Evolutionary conservation across 2,329 filamentous ascomycete genomes (phyloP).

Genomic region (Arthroderma sp.): DNA sequence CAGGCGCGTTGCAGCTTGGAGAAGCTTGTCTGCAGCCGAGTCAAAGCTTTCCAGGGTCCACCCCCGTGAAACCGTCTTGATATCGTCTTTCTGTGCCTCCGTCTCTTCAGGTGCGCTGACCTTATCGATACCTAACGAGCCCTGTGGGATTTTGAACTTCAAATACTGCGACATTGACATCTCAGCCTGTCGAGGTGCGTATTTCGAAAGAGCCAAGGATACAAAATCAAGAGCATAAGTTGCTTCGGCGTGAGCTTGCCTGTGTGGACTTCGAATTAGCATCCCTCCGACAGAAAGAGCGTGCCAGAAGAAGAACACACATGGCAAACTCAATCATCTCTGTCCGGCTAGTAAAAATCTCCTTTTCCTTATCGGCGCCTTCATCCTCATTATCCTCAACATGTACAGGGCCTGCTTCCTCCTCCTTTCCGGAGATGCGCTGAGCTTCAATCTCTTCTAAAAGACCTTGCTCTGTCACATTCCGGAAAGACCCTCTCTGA

Average conservation of each 20-base stretch:
- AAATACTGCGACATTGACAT: slow-evolving; percentile 57
- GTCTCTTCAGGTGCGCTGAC: slow-evolving; percentile 49
- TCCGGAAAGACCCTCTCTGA: slow-evolving; percentile 69
- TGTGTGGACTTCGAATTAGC: slow-evolving; percentile 9
- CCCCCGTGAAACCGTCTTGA: slow-evolving; percentile 45
- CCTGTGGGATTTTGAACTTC: slow-evolving; percentile 58
- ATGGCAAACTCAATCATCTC: slow-evolving; percentile 32
- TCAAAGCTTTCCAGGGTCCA: slow-evolving; percentile 70
- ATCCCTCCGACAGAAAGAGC: too few species aligned
- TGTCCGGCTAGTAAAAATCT: slow-evolving; percentile 31
- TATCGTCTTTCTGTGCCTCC: slow-evolving; percentile 41
- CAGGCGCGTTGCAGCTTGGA: slow-evolving; percentile 58
- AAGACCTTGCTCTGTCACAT: slow-evolving; percentile 61
- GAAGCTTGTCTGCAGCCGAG: slow-evolving; percentile 57
- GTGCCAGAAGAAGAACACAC: slow-evolving; percentile 17
- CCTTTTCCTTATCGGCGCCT: slow-evolving; percentile 25
- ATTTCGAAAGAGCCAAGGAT: slow-evolving; percentile 71
- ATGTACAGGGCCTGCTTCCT: slow-evolving; percentile 35
- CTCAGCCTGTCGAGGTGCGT: slow-evolving; percentile 56
- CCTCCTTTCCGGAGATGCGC: slow-evolving; percentile 31
- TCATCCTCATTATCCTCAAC: slow-evolving; percentile 14
- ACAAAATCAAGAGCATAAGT: slow-evolving; percentile 67
- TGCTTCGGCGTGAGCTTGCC: slow-evolving; percentile 33
- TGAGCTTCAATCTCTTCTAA: slow-evolving; percentile 49
- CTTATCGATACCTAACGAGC: slow-evolving; percentile 57